Percentiles rank a stretch among this genome's conserved stretches.
These are phyloP conservation scores for Byssothecium circinans DNA, from an alignment of 2,329 filamentous ascomycete genomes.

Conservation along the genomic window DNA sequence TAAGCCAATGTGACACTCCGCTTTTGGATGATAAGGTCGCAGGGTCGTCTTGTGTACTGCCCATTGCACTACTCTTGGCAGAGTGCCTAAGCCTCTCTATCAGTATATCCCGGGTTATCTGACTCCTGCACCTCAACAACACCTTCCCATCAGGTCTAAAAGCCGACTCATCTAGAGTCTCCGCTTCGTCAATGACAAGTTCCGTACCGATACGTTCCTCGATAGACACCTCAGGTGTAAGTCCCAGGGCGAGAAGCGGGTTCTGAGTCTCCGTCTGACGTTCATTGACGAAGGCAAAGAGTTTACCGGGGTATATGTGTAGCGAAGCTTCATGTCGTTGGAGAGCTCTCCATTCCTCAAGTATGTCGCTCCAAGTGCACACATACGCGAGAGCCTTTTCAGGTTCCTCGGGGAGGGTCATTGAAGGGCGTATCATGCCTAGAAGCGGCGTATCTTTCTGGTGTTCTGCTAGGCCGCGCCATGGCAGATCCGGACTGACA, in stretches of 20 bases:
- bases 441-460: slow-evolving; percentile 5
- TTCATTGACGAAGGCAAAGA: slow-evolving; percentile 19
- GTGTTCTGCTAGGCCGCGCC: slow-evolving; percentile 5
- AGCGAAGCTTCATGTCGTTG: slow-evolving; percentile 19
- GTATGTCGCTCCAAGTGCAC: slow-evolving; percentile 16
- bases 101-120: slow-evolving; percentile 8
- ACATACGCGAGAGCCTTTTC: slow-evolving; percentile 22
- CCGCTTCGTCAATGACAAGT: slow-evolving; percentile 5
- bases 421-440: slow-evolving; percentile 10
- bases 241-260: slow-evolving; percentile 16
- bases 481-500: slow-evolving; percentile 20
- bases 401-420: slow-evolving; percentile 3
- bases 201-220: slow-evolving; percentile 1
- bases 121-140: slow-evolving; percentile 8
- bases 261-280: slow-evolving; percentile 6
- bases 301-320: slow-evolving; percentile 15
- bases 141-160: slow-evolving; percentile 1
- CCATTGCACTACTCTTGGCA: too few relatives aligned
- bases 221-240: slow-evolving; percentile 6
- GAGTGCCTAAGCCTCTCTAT: too few relatives aligned
- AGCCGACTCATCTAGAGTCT: slow-evolving; percentile 1
- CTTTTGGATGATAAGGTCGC: too few relatives aligned
- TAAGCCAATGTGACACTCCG: too few relatives aligned
- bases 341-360: slow-evolving; percentile 13
- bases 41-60: too few relatives aligned